Evolutionary conservation across 2,329 filamentous ascomycete genomes (phyloP).

Genomic region (Ceratocystis albifundus): DNA sequence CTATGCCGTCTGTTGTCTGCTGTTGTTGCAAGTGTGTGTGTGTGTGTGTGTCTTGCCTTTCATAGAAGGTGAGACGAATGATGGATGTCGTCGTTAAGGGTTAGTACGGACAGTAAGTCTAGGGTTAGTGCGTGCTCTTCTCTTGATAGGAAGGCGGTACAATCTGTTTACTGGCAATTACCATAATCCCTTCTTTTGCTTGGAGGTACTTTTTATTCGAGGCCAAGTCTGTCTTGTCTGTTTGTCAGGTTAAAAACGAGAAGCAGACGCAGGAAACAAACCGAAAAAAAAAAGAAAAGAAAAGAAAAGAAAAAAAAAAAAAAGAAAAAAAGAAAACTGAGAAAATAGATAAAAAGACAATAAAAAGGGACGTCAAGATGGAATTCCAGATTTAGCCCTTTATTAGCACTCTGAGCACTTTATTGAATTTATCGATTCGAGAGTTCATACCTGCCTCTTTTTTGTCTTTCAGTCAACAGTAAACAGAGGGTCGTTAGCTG

Average conservation of each 20-base stretch:
- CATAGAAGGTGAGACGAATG: background rate
- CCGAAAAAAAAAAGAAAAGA: background rate
- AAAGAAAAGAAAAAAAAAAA: background rate
- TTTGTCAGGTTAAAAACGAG: background rate
- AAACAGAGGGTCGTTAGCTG: background rate
- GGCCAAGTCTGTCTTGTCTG: too few relatives aligned
- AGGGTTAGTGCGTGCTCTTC: background rate
- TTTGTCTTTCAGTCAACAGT: background rate
- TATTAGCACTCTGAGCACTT: background rate
- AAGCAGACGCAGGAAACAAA: background rate
- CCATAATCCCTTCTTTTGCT: background rate
- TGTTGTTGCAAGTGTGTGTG: background rate
- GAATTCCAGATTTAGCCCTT: conserved; percentile 11
- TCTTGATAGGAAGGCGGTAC: background rate
- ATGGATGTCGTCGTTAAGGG: background rate
- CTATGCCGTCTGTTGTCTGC: conserved; percentile 1
- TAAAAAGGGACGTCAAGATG: background rate
- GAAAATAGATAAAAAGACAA: background rate
- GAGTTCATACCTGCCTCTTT: conserved; percentile 4
- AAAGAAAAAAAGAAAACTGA: background rate
- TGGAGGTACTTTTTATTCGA: background rate
- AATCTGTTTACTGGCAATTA: background rate
- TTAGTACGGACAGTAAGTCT: background rate
- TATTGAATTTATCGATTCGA: conserved; percentile 6
- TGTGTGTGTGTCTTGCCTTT: background rate